Conservation (phyloP, 345 rosid species). For the Lepidium aucheri region DNA sequence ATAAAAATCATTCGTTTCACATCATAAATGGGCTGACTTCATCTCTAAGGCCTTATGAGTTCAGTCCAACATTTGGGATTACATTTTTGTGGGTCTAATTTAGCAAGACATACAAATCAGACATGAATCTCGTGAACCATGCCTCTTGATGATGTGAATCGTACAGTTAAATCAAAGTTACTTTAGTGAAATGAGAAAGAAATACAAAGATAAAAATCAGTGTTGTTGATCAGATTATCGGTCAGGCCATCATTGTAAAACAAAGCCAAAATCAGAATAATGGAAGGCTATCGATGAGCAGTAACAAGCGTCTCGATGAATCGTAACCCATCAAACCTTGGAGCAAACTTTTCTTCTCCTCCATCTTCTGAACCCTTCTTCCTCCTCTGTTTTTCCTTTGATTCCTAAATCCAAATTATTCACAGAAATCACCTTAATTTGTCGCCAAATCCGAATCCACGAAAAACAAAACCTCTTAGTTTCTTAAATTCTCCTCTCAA, state of each 20-base stretch:
- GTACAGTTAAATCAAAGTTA: background rate
- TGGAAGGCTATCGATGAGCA: constrained; percentile 54
- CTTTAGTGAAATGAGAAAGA: background rate
- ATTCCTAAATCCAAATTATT: constrained; percentile 15
- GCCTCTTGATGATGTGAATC: background rate
- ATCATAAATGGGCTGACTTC: constrained; percentile 3
- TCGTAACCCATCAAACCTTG: constrained; percentile 76
- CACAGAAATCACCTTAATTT: background rate
- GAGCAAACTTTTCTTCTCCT: constrained; percentile 47
- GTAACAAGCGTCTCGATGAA: constrained; percentile 92
- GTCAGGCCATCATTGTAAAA: too few relatives aligned
- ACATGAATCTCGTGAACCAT: background rate
- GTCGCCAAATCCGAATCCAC: background rate
- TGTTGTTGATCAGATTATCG: too few relatives aligned
- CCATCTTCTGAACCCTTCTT: constrained; percentile 31
- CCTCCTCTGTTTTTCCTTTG: constrained; percentile 31
- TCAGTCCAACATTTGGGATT: background rate
- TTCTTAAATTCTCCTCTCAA: background rate
- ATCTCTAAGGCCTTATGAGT: background rate
- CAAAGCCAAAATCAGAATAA: background rate
- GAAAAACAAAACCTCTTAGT: background rate
- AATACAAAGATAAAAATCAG: constrained; percentile 1
- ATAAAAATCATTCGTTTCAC: background rate
- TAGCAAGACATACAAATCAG: background rate
- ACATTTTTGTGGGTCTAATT: background rate